A percentile compares a stretch with the other conserved stretches of the same genome.
phyloP scores from a whole-genome alignment of 192 early-diverging fungal genomes.

The Backusella luteola region DNA sequence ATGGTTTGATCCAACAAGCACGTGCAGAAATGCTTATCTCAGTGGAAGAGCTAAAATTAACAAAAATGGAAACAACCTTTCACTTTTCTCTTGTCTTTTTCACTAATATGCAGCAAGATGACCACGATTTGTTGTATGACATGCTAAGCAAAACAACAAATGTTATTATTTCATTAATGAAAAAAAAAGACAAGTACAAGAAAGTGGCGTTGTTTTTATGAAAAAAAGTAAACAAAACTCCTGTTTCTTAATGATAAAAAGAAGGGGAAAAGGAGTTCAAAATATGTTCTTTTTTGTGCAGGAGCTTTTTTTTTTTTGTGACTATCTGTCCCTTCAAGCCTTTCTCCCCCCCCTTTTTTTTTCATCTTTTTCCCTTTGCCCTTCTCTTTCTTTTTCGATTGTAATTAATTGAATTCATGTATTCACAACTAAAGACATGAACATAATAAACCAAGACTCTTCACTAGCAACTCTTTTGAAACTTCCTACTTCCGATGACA shows the following conservation, averaged over 20 bases:
- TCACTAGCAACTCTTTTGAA: background rate
- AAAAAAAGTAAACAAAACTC: background rate
- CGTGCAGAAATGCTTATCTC: background rate
- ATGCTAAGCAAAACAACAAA: background rate
- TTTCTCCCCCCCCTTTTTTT: background rate
- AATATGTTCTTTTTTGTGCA: background rate
- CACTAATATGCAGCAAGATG: background rate
- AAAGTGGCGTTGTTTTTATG: background rate
- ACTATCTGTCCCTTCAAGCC: background rate
- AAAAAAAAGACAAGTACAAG: background rate
- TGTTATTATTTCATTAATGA: background rate
- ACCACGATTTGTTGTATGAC: background rate
- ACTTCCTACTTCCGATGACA: background rate
- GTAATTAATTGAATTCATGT: background rate
- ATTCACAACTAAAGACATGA: background rate
- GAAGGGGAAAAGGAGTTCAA: background rate
- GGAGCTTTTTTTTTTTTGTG: conserved; percentile 1
- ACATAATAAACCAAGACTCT: background rate
- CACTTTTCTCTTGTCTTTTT: background rate
- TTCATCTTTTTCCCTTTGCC: background rate
- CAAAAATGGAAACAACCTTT: background rate
- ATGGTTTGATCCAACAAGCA: background rate
- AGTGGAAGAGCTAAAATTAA: background rate
- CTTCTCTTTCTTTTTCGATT: background rate
- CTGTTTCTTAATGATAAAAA: background rate